These are phyloP conservation scores for Oryza rufipogon DNA, from an alignment of 176 grass and related monocot genomes.

Conservation along the genomic window DNA sequence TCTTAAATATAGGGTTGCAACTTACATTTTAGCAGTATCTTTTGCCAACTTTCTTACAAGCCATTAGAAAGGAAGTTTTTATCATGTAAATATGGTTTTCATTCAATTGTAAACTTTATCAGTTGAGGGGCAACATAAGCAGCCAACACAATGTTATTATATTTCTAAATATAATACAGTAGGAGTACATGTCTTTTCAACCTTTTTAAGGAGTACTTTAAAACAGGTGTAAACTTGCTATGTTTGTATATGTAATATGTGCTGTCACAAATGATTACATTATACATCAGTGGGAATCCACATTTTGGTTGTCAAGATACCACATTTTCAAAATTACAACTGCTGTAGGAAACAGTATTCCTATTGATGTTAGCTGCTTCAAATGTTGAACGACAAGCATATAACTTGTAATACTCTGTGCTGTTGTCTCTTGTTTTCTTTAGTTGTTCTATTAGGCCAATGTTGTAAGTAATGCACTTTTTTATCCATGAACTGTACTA, in stretches of 20 bases:
- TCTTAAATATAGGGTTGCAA: conserved; percentile 29
- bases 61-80: neutral
- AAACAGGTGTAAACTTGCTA: neutral
- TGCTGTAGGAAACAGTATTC: neutral
- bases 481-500: conserved; percentile 25
- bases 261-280: neutral
- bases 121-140: conserved; percentile 12
- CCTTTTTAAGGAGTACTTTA: conserved; percentile 32
- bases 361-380: conserved; percentile 5
- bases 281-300: neutral
- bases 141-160: neutral
- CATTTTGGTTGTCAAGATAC: neutral
- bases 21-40: conserved; percentile 1
- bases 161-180: neutral
- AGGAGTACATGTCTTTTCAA: conserved; percentile 6
- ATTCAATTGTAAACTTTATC: neutral
- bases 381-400: conserved; percentile 17
- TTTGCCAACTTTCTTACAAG: conserved; percentile 16
- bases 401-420: conserved; percentile 21
- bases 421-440: conserved; percentile 34
- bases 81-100: conserved; percentile 15
- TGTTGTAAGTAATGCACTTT: neutral
- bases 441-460: conserved; percentile 23
- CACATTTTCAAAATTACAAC: conserved; percentile 17
- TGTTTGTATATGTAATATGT: conserved; percentile 26